Evolutionary conservation across 169 alveolate species (phyloP), one percentile per base, ranked within the genome.

Genomic region (Plasmodium blacklocki): DNA sequence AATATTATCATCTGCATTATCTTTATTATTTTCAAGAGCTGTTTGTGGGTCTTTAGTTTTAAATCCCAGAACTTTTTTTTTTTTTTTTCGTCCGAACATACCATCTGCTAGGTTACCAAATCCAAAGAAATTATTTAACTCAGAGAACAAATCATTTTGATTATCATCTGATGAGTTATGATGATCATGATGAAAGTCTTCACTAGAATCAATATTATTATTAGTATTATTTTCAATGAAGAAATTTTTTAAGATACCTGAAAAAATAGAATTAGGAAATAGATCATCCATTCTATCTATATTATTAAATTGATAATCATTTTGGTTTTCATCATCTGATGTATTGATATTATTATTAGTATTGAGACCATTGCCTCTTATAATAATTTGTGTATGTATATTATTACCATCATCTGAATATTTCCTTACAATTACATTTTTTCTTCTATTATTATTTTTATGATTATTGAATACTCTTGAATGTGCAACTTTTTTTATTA

Each of bases 331-430:
- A 32, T 59, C 88, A 26, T 19, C 39, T 9, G 12, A 14, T 52
- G 50, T 23, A 6, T 11, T 15, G 0, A 45, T 54, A 29, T 62
- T 66, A 49, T 50, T 59, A 59, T 8, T 23, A 15, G 32, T 54
- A 8, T 32, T 64, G 11, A 83, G 39, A 12, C 85, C 85, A 83
- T 54, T 58, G 1, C 91, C 43, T 43, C 92, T 58, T 18, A 85
- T 85, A 3, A 85, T 85, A 3, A 85, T 85, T 59, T 85, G 92
- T 71, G 92, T 85, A 64, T 85, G 92, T 5, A 85, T 39, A 58
- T 71, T 71, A 47, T 85, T 85, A 49, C 39, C 87, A 59, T 85
- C 92, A 72, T 85, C 72, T 23, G 92, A 11, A 50, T 43, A 85
- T 71, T 75, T 56, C 56, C 92, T 45, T 7, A 85, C 87, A 0